Base-by-base conservation (phyloP, 2,329 filamentous ascomycete species). In the Neonectria ditissima region DNA sequence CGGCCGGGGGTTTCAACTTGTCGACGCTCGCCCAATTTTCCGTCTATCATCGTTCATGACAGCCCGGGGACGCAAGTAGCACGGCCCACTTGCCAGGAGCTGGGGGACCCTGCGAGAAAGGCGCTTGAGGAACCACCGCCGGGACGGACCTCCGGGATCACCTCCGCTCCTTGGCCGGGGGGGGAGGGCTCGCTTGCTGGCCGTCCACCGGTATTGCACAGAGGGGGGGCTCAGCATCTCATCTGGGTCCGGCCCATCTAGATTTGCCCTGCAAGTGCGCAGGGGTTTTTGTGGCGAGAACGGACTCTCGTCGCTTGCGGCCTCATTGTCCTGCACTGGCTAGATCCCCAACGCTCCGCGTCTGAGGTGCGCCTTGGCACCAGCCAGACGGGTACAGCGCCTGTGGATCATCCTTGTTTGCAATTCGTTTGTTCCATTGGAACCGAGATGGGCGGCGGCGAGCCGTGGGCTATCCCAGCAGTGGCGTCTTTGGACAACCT, bases 311-410 rank as follows among this genome's bases (percentile, higher is more conserved):
- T 37, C 34, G 34, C 14, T 37, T 22, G 16, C n/a, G 50, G 48
- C 57, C 34, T 16, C 13, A 52, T 5, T 28, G 18, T 34, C 57
- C 57, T 32, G 32, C 41, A 39, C 47, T 26, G 47, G 55, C 53
- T 44, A 47, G 55, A 62, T 65, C 43, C 53, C 65, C 55, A 63
- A 55, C 63, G 45, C 57, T 59, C 55, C 57, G 52, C 59, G 66
- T 65, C 59, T 67, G 64, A 68, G 50, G 43, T 62, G 43, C 44
- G 58, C 37, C 62, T 65, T 65, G 63, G 63, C 65, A 56, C 44
- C 55, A 41, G 55, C 51, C 41, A 43, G 37, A 58, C 32, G 34
- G 24, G 37, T 54, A 56, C 60, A 59, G 55, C 47, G 55, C 44
- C 30, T 55, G 57, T 18, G 53, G 53, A 41, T 44, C 53, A 44